phyloP scores from a whole-genome alignment of 257 asterid genomes.

The Echium plantagineum region DNA sequence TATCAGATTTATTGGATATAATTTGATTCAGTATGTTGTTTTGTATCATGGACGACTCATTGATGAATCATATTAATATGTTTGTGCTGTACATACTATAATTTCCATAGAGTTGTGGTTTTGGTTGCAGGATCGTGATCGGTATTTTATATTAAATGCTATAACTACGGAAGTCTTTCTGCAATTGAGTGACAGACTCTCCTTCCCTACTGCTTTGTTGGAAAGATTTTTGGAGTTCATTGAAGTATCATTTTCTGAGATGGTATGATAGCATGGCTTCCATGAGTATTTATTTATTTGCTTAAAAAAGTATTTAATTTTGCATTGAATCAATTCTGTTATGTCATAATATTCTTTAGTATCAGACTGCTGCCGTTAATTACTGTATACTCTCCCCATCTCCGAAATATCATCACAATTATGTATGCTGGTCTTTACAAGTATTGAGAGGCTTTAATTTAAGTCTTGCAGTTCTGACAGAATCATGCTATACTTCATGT shows the following conservation, averaged over 20 bases:
- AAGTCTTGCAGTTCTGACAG: background rate
- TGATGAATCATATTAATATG: background rate
- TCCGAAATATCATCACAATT: too few relatives aligned
- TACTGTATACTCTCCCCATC: too few relatives aligned
- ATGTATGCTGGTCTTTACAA: too few relatives aligned
- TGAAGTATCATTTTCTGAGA: conserved; percentile 44
- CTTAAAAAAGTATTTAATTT: background rate
- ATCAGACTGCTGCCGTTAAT: too few relatives aligned
- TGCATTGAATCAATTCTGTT: background rate
- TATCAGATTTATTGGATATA: too few relatives aligned
- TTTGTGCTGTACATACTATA: conserved; percentile 1
- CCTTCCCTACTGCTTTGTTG: conserved; percentile 36
- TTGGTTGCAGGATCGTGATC: conserved; percentile 61
- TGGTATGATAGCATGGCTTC: conserved; percentile 32
- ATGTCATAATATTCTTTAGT: too few relatives aligned
- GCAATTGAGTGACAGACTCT: conserved; percentile 41
- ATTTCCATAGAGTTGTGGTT: background rate
- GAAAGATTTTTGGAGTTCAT: conserved; percentile 65
- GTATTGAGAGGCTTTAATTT: too few relatives aligned
- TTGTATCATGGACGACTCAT: background rate
- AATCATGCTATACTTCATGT: conserved; percentile 1
- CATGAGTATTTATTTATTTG: background rate
- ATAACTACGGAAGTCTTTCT: conserved; percentile 53
- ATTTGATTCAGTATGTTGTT: background rate
- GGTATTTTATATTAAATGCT: conserved; percentile 49